Base-by-base conservation (phyloP, 805 yeast genomes). In the Dipodascopsis uninucleata region DNA sequence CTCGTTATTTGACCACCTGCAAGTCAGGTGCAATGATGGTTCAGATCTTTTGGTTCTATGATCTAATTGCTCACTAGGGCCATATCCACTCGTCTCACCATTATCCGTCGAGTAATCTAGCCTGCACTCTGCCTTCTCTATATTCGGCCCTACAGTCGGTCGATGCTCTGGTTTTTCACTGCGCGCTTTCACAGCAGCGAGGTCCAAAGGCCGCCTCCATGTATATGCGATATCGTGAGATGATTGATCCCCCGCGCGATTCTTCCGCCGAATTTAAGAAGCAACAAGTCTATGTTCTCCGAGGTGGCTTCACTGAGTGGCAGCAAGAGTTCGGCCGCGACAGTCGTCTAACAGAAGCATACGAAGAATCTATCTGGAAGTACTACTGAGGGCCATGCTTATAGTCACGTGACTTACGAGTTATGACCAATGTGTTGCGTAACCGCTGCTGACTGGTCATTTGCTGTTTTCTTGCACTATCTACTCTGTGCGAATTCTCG, bases 231-330 rank as follows among this genome's bases (percentile, higher is more conserved):
- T 70, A 71, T 52, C 66, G 35, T 52, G 78, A 45, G 4, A 32
- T 43, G 49, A 36, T 32, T 5, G 39, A 21, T 12, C 17, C 31
- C 16, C 41, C 56, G 6, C 43, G 49, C 17, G 60, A 59, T 21
- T 57, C 61, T 25, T 62, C 65, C 22, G 10, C 20, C 8, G 23
- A 23, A 2, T n/a, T n/a, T n/a, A 58, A 63, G 5, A 58, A 53
- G 4, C 71, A 78, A 45, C 67, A 73, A 25, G 78, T 90, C 1
- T 82, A 79, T 72, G 81, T 90, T 2, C 67, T 93, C 28, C 65
- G 74, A 49, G 97, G 96, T 3, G 97, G 98, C 0, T 93, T 90
- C 63, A 76, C 75, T 31, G 72, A 72, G 42, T 90, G 97, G 97
- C 95, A 85, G 54, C 69, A 71, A 39, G 60, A 67, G 5, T 89